Evolutionary conservation across 1,139 yeast genomes (phyloP), one percentile per base, ranked within the genome.

Genomic region (Scheffersomyces insectosa): DNA sequence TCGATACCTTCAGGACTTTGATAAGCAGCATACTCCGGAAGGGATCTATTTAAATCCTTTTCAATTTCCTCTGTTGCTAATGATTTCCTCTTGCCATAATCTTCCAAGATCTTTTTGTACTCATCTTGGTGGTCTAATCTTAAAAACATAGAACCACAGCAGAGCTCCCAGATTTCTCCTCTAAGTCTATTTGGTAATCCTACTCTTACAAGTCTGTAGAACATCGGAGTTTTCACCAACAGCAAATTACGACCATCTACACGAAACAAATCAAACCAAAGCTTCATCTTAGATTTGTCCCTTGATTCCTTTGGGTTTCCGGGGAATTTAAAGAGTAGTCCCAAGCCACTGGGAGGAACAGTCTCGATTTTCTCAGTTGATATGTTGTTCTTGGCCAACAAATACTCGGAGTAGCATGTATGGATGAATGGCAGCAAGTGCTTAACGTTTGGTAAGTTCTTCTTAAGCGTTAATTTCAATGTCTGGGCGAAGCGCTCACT

Each of bases 1-100:
- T 75, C 79, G 38, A 95, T 91, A 6, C 99, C 99, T 56, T 88
- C 95, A 4, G 78, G 78, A 9, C 77, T 75, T 63, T 93, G 98
- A 59, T 91, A 95, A 0, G 97, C 99, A 2, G 95, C 85, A 60
- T 93, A 95, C 64, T 95, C 99, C 0, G 99, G 99, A 45, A 95
- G 68, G 0, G 97, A 90, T 45, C 99, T 75, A 59, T 91, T 89
- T 59, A 95, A 76, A 66, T 95, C 99, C 62, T 95, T 95, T 61
- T 91, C 98, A 52, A 95, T 95, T 59, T 95, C 99, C 50, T 93
- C 99, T 38, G 91, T 83, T 0, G 99, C 98, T 42, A 88, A 68
- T 0, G 97, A 87, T 2, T 69, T 70, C 47, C 83, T 79, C 9
- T 82, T 85, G 28, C 70, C 72, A 59, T 87, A 83, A 16, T 79